Conservation (phyloP, 2,329 filamentous ascomycete species). For the Botrytis cinerea region DNA sequence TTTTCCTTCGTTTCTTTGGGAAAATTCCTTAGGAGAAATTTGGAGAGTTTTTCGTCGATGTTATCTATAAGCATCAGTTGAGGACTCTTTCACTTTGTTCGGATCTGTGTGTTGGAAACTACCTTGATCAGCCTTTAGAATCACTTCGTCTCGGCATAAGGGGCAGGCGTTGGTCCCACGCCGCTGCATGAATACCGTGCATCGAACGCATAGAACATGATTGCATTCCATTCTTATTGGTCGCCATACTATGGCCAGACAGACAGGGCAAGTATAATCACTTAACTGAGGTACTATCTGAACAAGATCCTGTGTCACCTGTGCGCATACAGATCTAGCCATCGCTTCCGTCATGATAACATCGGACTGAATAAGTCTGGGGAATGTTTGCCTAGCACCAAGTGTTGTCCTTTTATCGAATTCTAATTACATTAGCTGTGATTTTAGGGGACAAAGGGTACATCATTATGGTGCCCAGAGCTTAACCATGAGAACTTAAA, state of each 20-base stretch:
- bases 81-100: not conserved
- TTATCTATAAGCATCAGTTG: slow-evolving; percentile 53
- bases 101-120: slow-evolving; percentile 37
- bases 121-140: slow-evolving; percentile 69
- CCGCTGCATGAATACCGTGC: slow-evolving; percentile 77
- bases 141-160: slow-evolving; percentile 70
- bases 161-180: slow-evolving; percentile 70
- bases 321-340: slow-evolving; percentile 73
- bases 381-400: slow-evolving; percentile 65
- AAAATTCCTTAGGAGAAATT: slow-evolving; percentile 75
- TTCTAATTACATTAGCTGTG: slow-evolving; percentile 50
- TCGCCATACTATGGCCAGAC: slow-evolving; percentile 76
- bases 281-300: slow-evolving; percentile 77
- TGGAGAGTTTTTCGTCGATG: slow-evolving; percentile 67
- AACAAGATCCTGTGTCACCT: slow-evolving; percentile 72
- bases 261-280: slow-evolving; percentile 81
- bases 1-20: slow-evolving; percentile 69
- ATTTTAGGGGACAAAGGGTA: too few relatives aligned
- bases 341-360: slow-evolving; percentile 66
- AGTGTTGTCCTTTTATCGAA: slow-evolving; percentile 85
- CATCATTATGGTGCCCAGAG: not conserved
- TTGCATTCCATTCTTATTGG: slow-evolving; percentile 75
- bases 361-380: slow-evolving; percentile 58
- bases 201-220: slow-evolving; percentile 82
- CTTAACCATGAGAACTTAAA: not conserved